Conservation (phyloP, 495 filamentous ascomycete species). For the Daldinia concentrica region DNA sequence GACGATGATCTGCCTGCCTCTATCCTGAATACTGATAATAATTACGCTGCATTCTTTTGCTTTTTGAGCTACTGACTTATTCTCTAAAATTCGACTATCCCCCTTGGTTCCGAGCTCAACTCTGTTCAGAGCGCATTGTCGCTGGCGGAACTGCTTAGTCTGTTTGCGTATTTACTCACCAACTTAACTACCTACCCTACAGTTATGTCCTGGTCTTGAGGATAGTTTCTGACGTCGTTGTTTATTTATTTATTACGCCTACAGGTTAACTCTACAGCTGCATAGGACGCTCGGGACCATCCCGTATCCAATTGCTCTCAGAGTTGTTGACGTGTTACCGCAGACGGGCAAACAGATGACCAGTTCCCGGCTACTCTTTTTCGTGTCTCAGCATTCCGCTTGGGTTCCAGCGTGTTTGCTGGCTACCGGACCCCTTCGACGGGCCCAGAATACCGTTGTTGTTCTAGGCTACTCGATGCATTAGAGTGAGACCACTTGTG, state of each 20-base stretch:
- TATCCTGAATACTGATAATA: constrained; percentile 16
- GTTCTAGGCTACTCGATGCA: constrained; percentile 46
- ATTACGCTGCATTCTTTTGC: constrained; percentile 8
- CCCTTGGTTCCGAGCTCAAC: constrained; percentile 16
- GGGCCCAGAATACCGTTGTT: constrained; percentile 34
- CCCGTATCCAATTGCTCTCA: constrained; percentile 29
- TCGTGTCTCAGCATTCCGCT: constrained; percentile 32
- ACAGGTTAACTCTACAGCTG: constrained; percentile 8
- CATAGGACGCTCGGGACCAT: constrained; percentile 27
- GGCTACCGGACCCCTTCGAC: constrained; percentile 29
- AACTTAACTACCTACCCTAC: constrained; percentile 20
- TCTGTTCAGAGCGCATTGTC: constrained; percentile 20
- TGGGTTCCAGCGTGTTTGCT: constrained; percentile 40
- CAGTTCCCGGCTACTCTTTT: constrained; percentile 30
- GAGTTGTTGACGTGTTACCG: constrained; percentile 37
- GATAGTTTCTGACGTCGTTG: not conserved
- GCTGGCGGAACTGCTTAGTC: constrained; percentile 14
- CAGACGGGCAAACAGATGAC: constrained; percentile 41
- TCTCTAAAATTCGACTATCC: constrained; percentile 9
- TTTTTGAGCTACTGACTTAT: constrained; percentile 21
- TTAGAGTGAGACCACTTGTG: constrained; percentile 43
- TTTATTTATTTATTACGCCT: constrained; percentile 3
- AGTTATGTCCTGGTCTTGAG: constrained; percentile 18
- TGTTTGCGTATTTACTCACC: constrained; percentile 24
- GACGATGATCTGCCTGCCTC: constrained; percentile 5